Percentiles rank a stretch among this genome's conserved stretches.
These are phyloP conservation scores for Cladophialophora yegresii DNA, from an alignment of 2,329 filamentous ascomycete species.

Conservation along the genomic window DNA sequence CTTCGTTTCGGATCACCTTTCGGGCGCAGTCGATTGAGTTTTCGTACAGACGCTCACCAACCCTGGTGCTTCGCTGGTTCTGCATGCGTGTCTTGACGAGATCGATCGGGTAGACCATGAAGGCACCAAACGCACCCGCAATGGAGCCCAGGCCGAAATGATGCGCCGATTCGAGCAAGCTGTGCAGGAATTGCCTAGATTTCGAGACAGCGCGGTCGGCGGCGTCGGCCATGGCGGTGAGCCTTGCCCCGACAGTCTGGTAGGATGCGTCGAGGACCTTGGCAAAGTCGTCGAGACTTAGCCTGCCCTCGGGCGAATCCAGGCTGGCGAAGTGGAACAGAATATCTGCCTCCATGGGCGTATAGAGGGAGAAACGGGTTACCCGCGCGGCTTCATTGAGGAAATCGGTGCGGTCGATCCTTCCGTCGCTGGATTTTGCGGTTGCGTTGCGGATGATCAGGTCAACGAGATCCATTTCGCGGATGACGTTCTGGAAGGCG, in stretches of 20 bases:
- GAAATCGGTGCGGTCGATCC: constrained; percentile 92
- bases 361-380: constrained; percentile 93
- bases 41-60: constrained; percentile 88
- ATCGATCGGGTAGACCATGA: constrained; percentile 99
- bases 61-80: constrained; percentile 82
- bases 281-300: constrained; percentile 81
- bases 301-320: constrained; percentile 81
- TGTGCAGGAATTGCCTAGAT: constrained; percentile 61
- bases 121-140: constrained; percentile 94
- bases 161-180: constrained; percentile 75
- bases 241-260: constrained; percentile 64
- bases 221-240: constrained; percentile 43
- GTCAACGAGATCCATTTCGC: constrained; percentile 97
- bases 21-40: constrained; percentile 94
- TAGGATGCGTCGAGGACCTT: constrained; percentile 95
- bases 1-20: constrained; percentile 93
- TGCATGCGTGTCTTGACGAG: constrained; percentile 98
- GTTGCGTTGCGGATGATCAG: constrained; percentile 87
- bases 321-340: constrained; percentile 97
- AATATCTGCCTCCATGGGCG: constrained; percentile 97
- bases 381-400: constrained; percentile 88
- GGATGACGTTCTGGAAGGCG: constrained; percentile 96
- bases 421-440: constrained; percentile 78
- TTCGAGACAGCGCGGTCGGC: constrained; percentile 58
- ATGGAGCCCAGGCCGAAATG: constrained; percentile 87